These are phyloP conservation scores for Psilocybe mexicana DNA, from an alignment of 1,284 basidiomycete species.

Conservation along the genomic window DNA sequence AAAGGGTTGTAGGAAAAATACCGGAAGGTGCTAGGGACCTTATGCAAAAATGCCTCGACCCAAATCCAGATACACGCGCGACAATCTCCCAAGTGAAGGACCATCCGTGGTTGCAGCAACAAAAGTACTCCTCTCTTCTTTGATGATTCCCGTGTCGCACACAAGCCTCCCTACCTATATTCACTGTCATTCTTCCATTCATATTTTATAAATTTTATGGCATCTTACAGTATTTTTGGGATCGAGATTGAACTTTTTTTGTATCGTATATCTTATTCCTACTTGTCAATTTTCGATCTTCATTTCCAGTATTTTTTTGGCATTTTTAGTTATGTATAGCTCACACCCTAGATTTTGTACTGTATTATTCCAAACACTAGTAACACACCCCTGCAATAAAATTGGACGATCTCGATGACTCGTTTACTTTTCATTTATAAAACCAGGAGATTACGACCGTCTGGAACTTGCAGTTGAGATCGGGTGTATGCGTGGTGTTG, in stretches of 20 bases:
- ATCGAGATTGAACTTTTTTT: conserved; percentile 8
- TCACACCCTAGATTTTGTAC: neutral
- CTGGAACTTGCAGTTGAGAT: neutral
- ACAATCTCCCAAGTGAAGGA: conserved; percentile 71
- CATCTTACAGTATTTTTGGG: conserved; percentile 13
- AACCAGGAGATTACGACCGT: neutral
- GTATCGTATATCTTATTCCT: conserved; percentile 4
- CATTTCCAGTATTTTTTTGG: neutral
- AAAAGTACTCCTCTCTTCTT: neutral
- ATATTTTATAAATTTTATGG: neutral
- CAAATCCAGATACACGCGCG: conserved; percentile 65
- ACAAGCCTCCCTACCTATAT: neutral
- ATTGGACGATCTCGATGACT: neutral
- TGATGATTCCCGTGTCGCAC: neutral
- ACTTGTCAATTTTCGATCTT: neutral
- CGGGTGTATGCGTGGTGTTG: neutral
- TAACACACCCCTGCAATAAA: neutral
- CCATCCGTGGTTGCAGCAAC: conserved; percentile 69
- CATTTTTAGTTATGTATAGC: neutral
- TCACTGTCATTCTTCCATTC: conserved; percentile 1
- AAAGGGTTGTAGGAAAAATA: conserved; percentile 36
- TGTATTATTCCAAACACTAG: neutral
- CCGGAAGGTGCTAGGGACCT: conserved; percentile 54
- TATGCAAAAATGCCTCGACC: conserved; percentile 74
- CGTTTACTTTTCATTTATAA: neutral